Evolutionary conservation across 352 stramenopile genomes (phyloP).

Genomic region (Peronospora belbahrii): DNA sequence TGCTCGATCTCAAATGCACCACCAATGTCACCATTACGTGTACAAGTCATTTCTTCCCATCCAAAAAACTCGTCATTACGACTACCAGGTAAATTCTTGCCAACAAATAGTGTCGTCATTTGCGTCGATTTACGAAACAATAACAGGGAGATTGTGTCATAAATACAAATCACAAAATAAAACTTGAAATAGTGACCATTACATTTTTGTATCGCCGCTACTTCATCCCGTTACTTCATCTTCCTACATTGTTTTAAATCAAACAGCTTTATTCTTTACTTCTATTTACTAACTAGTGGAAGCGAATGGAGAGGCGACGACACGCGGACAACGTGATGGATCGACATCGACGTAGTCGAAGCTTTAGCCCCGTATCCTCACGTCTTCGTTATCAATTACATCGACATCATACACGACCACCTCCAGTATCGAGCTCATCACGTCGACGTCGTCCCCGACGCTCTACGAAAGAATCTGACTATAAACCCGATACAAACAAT

Average conservation of each 20-base stretch:
- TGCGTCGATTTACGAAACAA: background rate
- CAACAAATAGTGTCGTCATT: constrained; percentile 41
- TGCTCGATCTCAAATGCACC: constrained; percentile 72
- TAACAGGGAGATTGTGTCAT: too few species aligned
- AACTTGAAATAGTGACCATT: too few species aligned
- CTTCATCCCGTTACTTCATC: constrained; percentile 2
- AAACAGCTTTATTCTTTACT: constrained; percentile 3
- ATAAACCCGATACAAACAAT: constrained; percentile 7
- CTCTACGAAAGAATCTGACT: constrained; percentile 5
- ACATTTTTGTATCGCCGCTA: background rate
- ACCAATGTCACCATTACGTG: constrained; percentile 21
- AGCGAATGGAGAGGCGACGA: constrained; percentile 28
- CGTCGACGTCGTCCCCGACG: constrained; percentile 16
- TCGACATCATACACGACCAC: constrained; percentile 10
- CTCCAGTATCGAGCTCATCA: constrained; percentile 9
- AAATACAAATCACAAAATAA: too few species aligned
- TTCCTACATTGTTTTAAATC: constrained; percentile 4
- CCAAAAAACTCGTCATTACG: constrained; percentile 77
- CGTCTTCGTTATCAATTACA: constrained; percentile 27
- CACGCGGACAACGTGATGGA: constrained; percentile 8
- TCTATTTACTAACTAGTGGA: constrained; percentile 1
- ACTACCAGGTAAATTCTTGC: constrained; percentile 67
- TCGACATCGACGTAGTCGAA: constrained; percentile 22
- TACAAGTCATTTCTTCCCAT: constrained; percentile 36
- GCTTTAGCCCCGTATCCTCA: constrained; percentile 32